Evolutionary conservation across 2,329 filamentous ascomycete genomes (phyloP), one percentile per base, ranked within the genome.

Genomic region (Sporothrix inflata): DNA sequence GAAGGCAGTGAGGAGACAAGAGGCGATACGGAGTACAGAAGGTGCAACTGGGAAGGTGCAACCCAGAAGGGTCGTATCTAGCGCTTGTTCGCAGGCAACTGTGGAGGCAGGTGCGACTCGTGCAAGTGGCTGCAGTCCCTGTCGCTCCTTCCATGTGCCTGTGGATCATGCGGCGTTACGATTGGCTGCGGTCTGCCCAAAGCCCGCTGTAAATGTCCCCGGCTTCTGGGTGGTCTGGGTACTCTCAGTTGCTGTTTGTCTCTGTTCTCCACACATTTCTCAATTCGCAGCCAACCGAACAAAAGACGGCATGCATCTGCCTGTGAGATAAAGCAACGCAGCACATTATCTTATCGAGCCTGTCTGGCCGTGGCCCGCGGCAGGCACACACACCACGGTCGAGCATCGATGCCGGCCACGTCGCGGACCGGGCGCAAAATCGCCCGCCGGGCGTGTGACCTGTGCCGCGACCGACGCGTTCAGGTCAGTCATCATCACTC

Each of bases 401-500:
- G 3, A 4, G 19, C 19, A 12, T 38, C 42, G 11, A 70, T 67
- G 67, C 47, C 71, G 34, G 38, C 57, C n/a, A 70, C 47, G 19
- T 72, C 71, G n/a, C 67, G 67, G 27, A 55, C 21, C 19, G 57
- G 71, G 27, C 57, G 71, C 57, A 71, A 72, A 53, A 77, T 77
- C 55, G 63, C 76, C 57, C 73, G 73, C 2, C 72, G 72, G 60
- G 76, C 76, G 14, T 77, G 76, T 61, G 76, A 77, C 47, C 71
- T 76, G 27, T 77, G 76, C 66, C 73, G 75, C 19, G 73, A 76
- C 47, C 74, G 76, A 47, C 66, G 71, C 67, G 71, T 72, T 5
- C 66, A 72, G 71, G 71, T 72, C 12, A 24, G 70, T 67, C 7
- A 16, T 11, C n/a, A 57, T 67, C 27, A 38, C 7, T 24, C 8